These are phyloP conservation scores for Oenanthe javanica DNA, from an alignment of 140 eudicot species.

Conservation along the genomic window DNA sequence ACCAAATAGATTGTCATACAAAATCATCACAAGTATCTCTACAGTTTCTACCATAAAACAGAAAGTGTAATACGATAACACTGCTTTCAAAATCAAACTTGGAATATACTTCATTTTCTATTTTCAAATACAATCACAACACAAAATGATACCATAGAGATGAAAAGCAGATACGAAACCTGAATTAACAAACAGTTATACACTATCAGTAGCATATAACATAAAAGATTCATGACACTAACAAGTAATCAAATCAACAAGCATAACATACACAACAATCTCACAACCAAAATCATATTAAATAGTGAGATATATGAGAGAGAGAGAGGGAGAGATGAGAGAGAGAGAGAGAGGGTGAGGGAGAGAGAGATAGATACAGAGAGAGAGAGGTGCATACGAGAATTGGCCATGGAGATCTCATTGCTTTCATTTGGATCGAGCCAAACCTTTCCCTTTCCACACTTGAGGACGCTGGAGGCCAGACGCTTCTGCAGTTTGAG, in stretches of 20 bases:
- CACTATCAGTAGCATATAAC: no score
- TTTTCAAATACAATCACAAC: background rate
- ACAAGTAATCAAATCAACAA: background rate
- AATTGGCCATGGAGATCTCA: conserved; percentile 76
- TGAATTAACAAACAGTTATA: background rate
- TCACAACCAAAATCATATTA: background rate
- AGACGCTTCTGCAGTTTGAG: conserved; percentile 69
- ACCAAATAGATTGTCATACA: no score
- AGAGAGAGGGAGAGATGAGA: background rate
- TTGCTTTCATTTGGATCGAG: conserved; percentile 65
- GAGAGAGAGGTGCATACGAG: conserved; percentile 31
- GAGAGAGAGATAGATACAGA: background rate
- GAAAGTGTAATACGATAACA: background rate
- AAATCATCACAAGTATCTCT: no score
- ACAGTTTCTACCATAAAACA: no score
- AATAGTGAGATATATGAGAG: background rate
- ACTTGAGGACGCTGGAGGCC: conserved; percentile 54
- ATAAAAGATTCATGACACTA: no score
- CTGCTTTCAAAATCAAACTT: no score
- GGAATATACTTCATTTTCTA: background rate
- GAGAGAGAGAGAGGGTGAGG: background rate
- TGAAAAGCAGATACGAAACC: background rate
- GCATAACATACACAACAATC: background rate
- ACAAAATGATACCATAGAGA: background rate
- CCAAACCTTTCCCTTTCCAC: conserved; percentile 63